phyloP scores from a whole-genome alignment of 73 alveolate species.

The Breviolum minutum region DNA sequence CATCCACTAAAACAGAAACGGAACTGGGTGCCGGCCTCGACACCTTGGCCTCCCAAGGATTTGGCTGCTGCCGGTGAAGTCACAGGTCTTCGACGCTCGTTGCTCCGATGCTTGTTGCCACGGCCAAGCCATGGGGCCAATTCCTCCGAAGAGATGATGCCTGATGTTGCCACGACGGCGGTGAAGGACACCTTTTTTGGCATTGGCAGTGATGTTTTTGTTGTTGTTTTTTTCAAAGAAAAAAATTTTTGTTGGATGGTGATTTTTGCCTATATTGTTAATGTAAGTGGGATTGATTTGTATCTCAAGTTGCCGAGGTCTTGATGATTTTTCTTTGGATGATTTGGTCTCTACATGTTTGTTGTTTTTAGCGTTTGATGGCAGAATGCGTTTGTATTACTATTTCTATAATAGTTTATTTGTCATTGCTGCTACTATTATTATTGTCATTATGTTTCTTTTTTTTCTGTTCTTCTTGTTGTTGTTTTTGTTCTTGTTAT shows the following conservation, averaged over 20 bases:
- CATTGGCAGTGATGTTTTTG: background rate
- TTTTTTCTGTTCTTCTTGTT: too few species aligned
- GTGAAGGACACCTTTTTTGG: background rate
- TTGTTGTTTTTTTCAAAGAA: background rate
- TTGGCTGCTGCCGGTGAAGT: slow-evolving; percentile 1
- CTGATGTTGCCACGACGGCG: too few species aligned
- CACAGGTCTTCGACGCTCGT: slow-evolving; percentile 17
- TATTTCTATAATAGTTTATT: too few species aligned
- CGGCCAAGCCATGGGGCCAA: background rate
- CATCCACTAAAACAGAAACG: too few species aligned
- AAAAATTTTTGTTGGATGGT: background rate
- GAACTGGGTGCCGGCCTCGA: too few species aligned
- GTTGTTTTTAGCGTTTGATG: too few species aligned
- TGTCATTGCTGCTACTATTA: too few species aligned
- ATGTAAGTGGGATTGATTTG: too few species aligned
- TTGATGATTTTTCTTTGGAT: background rate
- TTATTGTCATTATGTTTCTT: too few species aligned
- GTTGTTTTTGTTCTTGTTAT: too few species aligned
- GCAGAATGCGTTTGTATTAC: background rate
- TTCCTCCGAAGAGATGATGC: too few species aligned
- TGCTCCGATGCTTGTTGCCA: slow-evolving; percentile 27
- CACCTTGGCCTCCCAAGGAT: too few species aligned
- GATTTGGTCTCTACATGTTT: background rate
- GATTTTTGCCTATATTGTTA: background rate
- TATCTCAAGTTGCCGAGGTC: background rate